Base-by-base conservation (phyloP, 2,329 filamentous ascomycete genomes). In the Ophiostoma triangulosporum region DNA sequence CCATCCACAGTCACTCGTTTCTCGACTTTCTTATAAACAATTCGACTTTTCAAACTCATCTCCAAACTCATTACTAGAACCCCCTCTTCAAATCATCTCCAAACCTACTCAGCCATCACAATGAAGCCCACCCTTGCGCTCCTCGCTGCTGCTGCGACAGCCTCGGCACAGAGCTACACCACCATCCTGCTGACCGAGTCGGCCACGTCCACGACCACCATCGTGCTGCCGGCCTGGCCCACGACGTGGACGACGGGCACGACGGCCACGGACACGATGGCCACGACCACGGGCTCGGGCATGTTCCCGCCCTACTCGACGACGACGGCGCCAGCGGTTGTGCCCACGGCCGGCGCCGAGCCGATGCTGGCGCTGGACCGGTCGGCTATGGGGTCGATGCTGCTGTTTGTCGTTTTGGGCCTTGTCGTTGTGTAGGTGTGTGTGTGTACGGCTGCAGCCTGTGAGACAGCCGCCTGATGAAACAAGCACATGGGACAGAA, bases 321-420 rank as follows among this genome's bases (percentile, higher is more conserved):
- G n/a, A 31, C 53, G 8, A 53, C 54, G 7, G 24, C 55, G 35
- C 54, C 56, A 0, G 45, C 52, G 0, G 57, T 56, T 1, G 60
- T 62, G 36, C 55, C 59, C 2, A 57, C 62, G 15, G 58, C 58
- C 2, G 60, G 49, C 0, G 62, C 56, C 6, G 56, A 52, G 15
- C 20, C 48, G 8, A 32, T 53, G 26, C 51, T 57, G 50, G 51
- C 14, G 8, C 33, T 60, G 27, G 58, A 62, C 48, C 58, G 40
- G 4, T 43, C 57, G 26, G 51, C 57, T 9, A 46, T 55, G 20
- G 61, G 59, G 6, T 40, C 31, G 1, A 38, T 62, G 35, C 53
- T 58, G 9, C 29, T 56, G 20, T 53, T 59, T 53, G 54, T 54
- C 14, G 58, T 57, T 2, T 14, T 61, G 22, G 60, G 59, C 2